phyloP scores from a whole-genome alignment of 345 rosid genomes.

The Schrenkiella parvula region DNA sequence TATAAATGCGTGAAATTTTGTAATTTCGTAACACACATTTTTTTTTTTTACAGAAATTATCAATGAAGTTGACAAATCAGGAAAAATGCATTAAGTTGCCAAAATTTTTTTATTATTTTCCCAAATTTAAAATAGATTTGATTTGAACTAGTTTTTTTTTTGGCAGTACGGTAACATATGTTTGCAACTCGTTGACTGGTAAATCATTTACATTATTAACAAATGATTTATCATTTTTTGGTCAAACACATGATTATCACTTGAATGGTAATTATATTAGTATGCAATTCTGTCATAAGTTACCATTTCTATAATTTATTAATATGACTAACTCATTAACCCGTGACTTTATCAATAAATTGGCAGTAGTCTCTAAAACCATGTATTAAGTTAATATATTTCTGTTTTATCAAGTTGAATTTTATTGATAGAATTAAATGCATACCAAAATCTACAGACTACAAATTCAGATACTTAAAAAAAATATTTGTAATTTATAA shows the following conservation, averaged over 20 bases:
- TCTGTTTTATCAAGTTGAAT: not conserved
- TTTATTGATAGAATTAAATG: not conserved
- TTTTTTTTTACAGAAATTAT: not conserved
- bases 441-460: not conserved
- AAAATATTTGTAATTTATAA: not conserved
- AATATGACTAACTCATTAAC: not conserved
- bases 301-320: not conserved
- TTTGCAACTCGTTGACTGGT: constrained; percentile 3
- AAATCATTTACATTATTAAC: not conserved
- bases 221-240: too few relatives aligned
- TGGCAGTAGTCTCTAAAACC: not conserved
- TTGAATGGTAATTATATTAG: too few relatives aligned
- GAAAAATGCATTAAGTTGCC: not conserved
- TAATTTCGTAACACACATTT: not conserved
- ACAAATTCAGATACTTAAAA: not conserved
- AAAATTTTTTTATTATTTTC: not conserved
- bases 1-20: not conserved
- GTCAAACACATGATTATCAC: too few relatives aligned
- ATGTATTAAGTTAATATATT: not conserved
- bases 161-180: not conserved
- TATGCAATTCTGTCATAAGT: not conserved
- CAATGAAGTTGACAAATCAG: not conserved
- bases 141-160: not conserved
- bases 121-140: not conserved
- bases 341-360: not conserved